These are phyloP conservation scores for Elsinoe ampelina DNA, from an alignment of 2,329 filamentous ascomycete genomes.

Conservation along the genomic window DNA sequence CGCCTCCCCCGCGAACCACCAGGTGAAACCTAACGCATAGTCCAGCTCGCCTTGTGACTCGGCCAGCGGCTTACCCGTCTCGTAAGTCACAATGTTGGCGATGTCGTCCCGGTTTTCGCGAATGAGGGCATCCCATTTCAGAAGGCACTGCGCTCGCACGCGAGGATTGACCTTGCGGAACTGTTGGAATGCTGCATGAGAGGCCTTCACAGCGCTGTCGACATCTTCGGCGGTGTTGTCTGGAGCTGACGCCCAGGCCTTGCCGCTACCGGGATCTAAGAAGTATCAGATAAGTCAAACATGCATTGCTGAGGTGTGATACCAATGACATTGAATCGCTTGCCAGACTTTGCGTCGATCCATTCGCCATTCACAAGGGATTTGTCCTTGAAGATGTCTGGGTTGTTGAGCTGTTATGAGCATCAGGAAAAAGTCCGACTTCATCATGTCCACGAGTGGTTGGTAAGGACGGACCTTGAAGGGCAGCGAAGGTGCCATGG, in stretches of 20 bases:
- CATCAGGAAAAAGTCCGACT: background rate
- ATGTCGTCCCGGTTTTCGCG: conserved; percentile 53
- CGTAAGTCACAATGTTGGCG: conserved; percentile 50
- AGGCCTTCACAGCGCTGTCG: conserved; percentile 48
- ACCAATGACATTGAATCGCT: conserved; percentile 50
- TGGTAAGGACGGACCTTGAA: conserved; percentile 32
- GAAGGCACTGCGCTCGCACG: conserved; percentile 51
- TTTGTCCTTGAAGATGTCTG: conserved; percentile 45
- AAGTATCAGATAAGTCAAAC: background rate
- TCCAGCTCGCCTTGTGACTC: conserved; percentile 42
- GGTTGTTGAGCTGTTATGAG: conserved; percentile 40
- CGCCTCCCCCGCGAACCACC: conserved; percentile 49
- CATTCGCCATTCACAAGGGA: conserved; percentile 48
- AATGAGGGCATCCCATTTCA: conserved; percentile 58
- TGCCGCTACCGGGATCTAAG: conserved; percentile 43
- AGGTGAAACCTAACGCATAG: conserved; percentile 41
- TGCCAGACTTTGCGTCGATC: conserved; percentile 47
- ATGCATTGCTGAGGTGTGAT: conserved; percentile 6
- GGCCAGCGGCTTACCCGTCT: conserved; percentile 42
- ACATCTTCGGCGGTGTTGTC: conserved; percentile 50
- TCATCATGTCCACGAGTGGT: background rate
- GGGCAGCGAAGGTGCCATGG: conserved; percentile 30
- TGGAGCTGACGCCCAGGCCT: conserved; percentile 40
- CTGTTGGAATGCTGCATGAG: conserved; percentile 51
- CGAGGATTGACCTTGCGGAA: conserved; percentile 54